Conservation (phyloP, 2,329 filamentous ascomycete genomes). For the Botrytis galanthina region DNA sequence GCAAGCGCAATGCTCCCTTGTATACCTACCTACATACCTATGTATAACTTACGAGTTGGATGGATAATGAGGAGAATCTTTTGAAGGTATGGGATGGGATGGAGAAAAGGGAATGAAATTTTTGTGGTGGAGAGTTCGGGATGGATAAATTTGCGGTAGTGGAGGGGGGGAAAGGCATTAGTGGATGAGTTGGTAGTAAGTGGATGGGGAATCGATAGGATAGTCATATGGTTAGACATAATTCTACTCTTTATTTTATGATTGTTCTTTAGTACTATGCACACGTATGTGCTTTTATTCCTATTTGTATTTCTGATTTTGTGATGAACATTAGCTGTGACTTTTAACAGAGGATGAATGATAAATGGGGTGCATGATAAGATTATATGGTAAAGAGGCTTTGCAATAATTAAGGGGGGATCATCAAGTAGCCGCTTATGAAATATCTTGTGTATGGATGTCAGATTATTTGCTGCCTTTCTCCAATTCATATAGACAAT, state of each 20-base stretch:
- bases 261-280: not conserved
- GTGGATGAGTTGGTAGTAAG: not conserved
- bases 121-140: not conserved
- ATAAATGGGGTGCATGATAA: not conserved
- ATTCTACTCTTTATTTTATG: not conserved
- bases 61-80: not conserved
- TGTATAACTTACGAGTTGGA: not conserved
- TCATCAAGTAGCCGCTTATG: not conserved
- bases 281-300: not conserved
- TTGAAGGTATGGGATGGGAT: not conserved
- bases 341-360: not conserved
- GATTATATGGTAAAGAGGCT: not conserved
- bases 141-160: not conserved
- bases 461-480: no score
- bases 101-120: not conserved
- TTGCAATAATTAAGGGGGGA: not conserved
- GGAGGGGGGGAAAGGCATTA: no score
- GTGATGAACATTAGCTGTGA: no score
- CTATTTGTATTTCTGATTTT: not conserved
- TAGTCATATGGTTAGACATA: not conserved
- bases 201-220: not conserved
- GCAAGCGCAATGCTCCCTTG: not conserved
- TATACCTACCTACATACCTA: not conserved
- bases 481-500: not conserved
- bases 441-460: no score